These are phyloP conservation scores for Amniculicola lignicola DNA, from an alignment of 495 filamentous ascomycete genomes.

Conservation along the genomic window DNA sequence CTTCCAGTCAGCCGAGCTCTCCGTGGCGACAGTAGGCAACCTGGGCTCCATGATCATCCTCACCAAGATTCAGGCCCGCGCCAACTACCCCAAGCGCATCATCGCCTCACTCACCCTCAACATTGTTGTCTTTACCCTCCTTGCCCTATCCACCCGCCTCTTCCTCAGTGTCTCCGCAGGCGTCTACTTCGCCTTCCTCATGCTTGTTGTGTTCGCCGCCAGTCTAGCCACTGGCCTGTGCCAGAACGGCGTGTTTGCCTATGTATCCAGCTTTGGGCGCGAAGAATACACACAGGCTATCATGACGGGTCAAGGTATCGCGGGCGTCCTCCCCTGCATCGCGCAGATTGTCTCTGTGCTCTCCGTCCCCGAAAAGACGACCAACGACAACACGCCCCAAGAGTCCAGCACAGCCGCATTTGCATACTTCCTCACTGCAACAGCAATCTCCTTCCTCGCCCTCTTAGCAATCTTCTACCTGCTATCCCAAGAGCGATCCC, in stretches of 20 bases:
- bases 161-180: slow-evolving; percentile 58
- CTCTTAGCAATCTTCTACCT: slow-evolving; percentile 63
- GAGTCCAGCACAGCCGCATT: slow-evolving; percentile 68
- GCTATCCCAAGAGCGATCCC: slow-evolving; percentile 47
- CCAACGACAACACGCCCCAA: slow-evolving; percentile 28
- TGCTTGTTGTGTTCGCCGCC: slow-evolving; percentile 75
- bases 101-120: slow-evolving; percentile 69
- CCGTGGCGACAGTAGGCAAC: slow-evolving; percentile 81
- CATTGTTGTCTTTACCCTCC: slow-evolving; percentile 63
- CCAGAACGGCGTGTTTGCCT: slow-evolving; percentile 94
- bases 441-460: slow-evolving; percentile 55
- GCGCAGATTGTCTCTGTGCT: slow-evolving; percentile 82
- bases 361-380: slow-evolving; percentile 50
- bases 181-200: slow-evolving; percentile 74
- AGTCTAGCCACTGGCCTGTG: slow-evolving; percentile 78
- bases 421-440: slow-evolving; percentile 87
- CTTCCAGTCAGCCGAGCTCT: slow-evolving; percentile 85
- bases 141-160: slow-evolving; percentile 73
- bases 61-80: slow-evolving; percentile 70
- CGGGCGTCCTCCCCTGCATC: slow-evolving; percentile 85
- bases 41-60: slow-evolving; percentile 69
- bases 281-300: slow-evolving; percentile 91
- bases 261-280: slow-evolving; percentile 76
- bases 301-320: slow-evolving; percentile 91
- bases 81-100: slow-evolving; percentile 82